Percentiles rank a stretch among this genome's conserved stretches.
Evolutionary conservation across 768 basidiomycete genomes (phyloP).

Genomic region (Trametes coccinea): DNA sequence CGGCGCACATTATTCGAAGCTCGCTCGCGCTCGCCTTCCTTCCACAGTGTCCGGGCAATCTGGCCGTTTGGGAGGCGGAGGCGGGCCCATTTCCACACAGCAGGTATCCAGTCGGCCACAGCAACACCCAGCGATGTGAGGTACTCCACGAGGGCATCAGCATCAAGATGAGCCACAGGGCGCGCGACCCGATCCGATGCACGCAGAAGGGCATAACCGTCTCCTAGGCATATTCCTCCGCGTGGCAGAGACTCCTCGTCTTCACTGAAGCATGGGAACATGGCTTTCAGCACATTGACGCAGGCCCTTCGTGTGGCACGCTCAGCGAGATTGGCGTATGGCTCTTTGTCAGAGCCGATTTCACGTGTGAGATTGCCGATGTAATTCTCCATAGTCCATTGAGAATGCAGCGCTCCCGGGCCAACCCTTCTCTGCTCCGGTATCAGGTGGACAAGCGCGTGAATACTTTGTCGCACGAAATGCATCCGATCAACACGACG

Average conservation of each 20-base stretch:
- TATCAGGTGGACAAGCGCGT: constrained; percentile 32
- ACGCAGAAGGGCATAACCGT: background rate
- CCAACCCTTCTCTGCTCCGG: constrained; percentile 26
- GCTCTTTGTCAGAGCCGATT: constrained; percentile 26
- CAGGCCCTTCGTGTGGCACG: background rate
- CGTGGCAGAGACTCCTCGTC: background rate
- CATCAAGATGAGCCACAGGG: background rate
- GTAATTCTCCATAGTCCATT: constrained; percentile 27
- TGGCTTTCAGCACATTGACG: background rate
- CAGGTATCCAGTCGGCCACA: background rate
- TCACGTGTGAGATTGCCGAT: constrained; percentile 30
- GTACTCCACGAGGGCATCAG: background rate
- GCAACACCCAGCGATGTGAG: background rate
- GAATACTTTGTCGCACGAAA: constrained; percentile 35
- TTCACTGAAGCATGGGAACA: background rate
- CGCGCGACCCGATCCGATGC: background rate
- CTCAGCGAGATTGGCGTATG: constrained; percentile 24
- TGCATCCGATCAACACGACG: constrained; percentile 31
- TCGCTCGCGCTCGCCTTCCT: background rate
- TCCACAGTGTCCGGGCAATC: constrained; percentile 13
- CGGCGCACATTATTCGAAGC: background rate
- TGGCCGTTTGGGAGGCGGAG: constrained; percentile 28
- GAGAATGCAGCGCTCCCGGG: constrained; percentile 15
- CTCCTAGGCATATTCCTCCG: background rate
- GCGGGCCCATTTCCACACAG: constrained; percentile 22